Evolutionary conservation across 2,329 filamentous ascomycete species (phyloP), one percentile per base, ranked within the genome.

Genomic region (Trichophyton verrucosum): DNA sequence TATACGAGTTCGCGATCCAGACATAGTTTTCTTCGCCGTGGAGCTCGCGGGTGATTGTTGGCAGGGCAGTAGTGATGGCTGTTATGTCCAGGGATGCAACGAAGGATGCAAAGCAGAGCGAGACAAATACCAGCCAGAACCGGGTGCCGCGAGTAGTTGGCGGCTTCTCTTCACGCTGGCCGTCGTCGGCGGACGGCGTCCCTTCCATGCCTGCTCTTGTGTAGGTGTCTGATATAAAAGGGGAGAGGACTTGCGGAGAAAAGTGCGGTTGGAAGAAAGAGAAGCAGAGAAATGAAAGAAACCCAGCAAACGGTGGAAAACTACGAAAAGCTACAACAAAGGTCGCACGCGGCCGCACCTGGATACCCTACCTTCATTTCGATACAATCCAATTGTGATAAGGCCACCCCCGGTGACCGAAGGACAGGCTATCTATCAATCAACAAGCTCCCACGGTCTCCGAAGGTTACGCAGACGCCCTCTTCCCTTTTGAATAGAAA

Each of bases 31-130:
- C 42, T 13, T 20, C 58, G 5, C 40, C 61, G 8, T 40, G 46
- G 9, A 62, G 51, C n/a, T 40, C 58, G 3, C 33, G 36, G n/a
- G 57, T 27, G 20, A 62, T 60, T 1, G 49, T 44, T 15, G 61
- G 61, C 20, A 62, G 27, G 7, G 61, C 61, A n/a, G 61, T 60
- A 7, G 61, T 57, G 5, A 46, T 60, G 36, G 57, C 49, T 3
- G 61, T 58, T 15, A 20, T 46, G 11, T 62, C 61, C 15, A 61
- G 33, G 42, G 60, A 24, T 24, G 20, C 46, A 22, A 49, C 20
- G 20, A 49, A 49, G 46, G 46, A 24, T 55, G 13, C 47, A 33
- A 20, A 55, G 20, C 22, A 44, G 8, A 49, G 20, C 8, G 46
- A 49, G 8, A 49, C 20, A 27, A 49, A 49, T 6, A 49, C 20